These are phyloP conservation scores for Tricholoma bakamatsutake DNA, from an alignment of 768 basidiomycete species.

Conservation along the genomic window DNA sequence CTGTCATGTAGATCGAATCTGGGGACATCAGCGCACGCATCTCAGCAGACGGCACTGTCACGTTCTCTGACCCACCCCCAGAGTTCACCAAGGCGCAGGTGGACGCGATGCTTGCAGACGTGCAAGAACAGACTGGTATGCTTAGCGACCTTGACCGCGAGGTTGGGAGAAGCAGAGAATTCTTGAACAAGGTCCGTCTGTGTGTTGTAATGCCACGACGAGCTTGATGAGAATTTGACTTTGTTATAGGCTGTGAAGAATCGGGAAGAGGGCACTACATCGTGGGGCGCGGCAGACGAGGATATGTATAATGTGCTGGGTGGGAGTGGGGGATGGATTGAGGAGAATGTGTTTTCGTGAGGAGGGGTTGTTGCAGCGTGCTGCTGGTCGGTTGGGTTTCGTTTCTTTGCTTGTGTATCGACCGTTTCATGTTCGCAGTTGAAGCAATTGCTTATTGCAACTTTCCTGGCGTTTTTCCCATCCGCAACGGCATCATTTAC, in stretches of 20 bases:
- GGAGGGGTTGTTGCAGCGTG: not conserved
- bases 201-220: no score
- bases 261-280: slow-evolving; percentile 12
- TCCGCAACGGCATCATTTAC: no score
- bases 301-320: slow-evolving; percentile 13
- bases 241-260: slow-evolving; percentile 15
- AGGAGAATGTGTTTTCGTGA: slow-evolving; percentile 4
- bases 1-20: slow-evolving; percentile 51
- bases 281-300: slow-evolving; percentile 16
- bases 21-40: slow-evolving; percentile 67
- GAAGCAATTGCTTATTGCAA: no score
- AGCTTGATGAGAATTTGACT: not conserved
- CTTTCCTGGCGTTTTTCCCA: no score
- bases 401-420: not conserved
- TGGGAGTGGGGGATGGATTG: not conserved
- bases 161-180: slow-evolving; percentile 63
- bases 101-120: slow-evolving; percentile 47
- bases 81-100: slow-evolving; percentile 55
- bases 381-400: not conserved
- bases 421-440: no score
- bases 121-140: slow-evolving; percentile 48
- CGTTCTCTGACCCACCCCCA: slow-evolving; percentile 62
- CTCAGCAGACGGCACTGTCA: slow-evolving; percentile 63
- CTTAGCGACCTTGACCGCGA: slow-evolving; percentile 49
- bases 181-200: slow-evolving; percentile 55